Evolutionary conservation across 1,284 basidiomycete genomes (phyloP).

Genomic region (Cutaneotrichosporon daszewskae): DNA sequence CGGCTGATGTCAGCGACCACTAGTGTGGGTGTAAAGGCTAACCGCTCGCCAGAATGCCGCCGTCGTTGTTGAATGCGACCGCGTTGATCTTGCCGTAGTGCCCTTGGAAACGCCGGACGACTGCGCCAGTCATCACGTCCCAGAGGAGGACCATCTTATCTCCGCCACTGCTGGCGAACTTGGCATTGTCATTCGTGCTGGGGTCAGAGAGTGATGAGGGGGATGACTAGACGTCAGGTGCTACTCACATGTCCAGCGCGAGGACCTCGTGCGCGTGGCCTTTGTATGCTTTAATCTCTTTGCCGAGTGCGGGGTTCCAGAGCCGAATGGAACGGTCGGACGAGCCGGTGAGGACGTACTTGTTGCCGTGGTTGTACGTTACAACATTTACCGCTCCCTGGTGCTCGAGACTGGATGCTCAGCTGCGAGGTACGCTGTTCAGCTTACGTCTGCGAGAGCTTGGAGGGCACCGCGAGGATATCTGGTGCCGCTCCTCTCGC

Average conservation of each 20-base stretch:
- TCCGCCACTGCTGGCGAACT: constrained; percentile 88
- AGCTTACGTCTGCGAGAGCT: constrained; percentile 26
- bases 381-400: constrained; percentile 77
- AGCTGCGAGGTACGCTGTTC: not conserved
- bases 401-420: constrained; percentile 51
- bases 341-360: constrained; percentile 85
- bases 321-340: constrained; percentile 83
- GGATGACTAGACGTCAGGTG: too few species aligned
- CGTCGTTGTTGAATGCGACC: constrained; percentile 76
- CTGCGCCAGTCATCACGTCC: constrained; percentile 85
- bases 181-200: constrained; percentile 85
- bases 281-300: constrained; percentile 82
- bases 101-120: constrained; percentile 72
- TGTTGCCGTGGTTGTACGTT: constrained; percentile 75
- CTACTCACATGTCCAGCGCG: constrained; percentile 71
- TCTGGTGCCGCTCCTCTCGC: constrained; percentile 14
- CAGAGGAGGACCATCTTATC: constrained; percentile 89
- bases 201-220: not conserved
- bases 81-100: constrained; percentile 86
- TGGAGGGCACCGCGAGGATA: constrained; percentile 20
- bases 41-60: constrained; percentile 80
- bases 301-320: constrained; percentile 79
- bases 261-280: constrained; percentile 93
- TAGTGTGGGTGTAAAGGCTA: constrained; percentile 16
- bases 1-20: constrained; percentile 19